Conservation (phyloP, 306 rosid genomes). For the Comarum palustre region DNA sequence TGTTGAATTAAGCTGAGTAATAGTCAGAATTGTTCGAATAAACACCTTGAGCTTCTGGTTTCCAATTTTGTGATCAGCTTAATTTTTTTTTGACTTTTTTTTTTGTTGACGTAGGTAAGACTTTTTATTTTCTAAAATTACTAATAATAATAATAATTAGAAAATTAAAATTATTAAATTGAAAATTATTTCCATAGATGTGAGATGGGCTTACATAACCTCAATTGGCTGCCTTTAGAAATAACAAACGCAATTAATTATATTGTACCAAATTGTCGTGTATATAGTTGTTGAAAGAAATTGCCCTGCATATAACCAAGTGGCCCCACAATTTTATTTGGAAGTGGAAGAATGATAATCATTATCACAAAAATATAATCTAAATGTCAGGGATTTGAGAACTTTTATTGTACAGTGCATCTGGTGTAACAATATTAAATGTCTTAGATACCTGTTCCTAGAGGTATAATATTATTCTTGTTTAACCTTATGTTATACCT, state of each 20-base stretch:
- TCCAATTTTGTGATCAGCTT: conserved; percentile 29
- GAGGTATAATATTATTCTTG: neutral
- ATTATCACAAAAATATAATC: neutral
- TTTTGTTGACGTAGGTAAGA: conserved; percentile 24
- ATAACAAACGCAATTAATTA: neutral
- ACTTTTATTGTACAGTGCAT: too few species aligned
- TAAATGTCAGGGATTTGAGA: neutral
- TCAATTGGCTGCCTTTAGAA: neutral
- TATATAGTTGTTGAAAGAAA: neutral
- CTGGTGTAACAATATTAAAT: neutral
- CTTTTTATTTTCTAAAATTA: neutral
- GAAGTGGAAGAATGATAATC: neutral
- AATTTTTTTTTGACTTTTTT: conserved; percentile 27
- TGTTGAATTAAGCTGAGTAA: conserved; percentile 34
- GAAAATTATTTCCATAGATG: neutral
- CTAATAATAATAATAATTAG: neutral
- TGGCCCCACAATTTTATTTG: conserved; percentile 1
- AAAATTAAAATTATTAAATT: neutral
- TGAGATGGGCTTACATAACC: neutral
- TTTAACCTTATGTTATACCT: neutral
- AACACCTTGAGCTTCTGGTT: conserved; percentile 10
- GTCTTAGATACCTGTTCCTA: neutral
- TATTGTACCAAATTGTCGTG: conserved; percentile 15
- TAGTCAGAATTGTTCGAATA: conserved; percentile 19
- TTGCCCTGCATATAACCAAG: too few species aligned